Percentiles rank a stretch among this genome's conserved stretches.
Evolutionary conservation across 1,284 basidiomycete genomes (phyloP).

Genomic region (Malassezia dermatis): DNA sequence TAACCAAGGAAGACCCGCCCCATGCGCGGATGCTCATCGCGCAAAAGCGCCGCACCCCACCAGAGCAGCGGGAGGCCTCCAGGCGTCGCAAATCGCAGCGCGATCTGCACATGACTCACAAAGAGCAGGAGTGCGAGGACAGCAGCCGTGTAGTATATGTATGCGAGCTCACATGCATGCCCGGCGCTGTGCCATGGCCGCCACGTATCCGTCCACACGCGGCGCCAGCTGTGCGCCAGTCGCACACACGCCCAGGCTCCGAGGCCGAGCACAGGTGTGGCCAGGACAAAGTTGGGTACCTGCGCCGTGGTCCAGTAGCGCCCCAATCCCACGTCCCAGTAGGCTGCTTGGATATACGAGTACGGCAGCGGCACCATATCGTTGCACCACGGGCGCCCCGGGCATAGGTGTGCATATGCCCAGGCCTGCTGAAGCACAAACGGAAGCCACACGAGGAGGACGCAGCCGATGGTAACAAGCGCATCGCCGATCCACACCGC

Average conservation of each 20-base stretch:
- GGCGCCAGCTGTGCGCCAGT: neutral
- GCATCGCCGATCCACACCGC: neutral
- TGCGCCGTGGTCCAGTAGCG: constrained; percentile 75
- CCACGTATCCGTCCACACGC: neutral
- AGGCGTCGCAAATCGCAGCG: constrained; percentile 66
- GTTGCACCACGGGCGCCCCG: constrained; percentile 51
- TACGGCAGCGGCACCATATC: constrained; percentile 68
- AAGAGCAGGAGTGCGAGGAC: constrained; percentile 59
- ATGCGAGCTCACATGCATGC: constrained; percentile 50
- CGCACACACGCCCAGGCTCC: neutral
- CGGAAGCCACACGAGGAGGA: constrained; percentile 52
- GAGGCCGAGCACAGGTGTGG: constrained; percentile 57
- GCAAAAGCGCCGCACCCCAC: constrained; percentile 54
- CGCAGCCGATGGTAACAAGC: neutral
- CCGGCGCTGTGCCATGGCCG: neutral
- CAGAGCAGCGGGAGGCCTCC: constrained; percentile 62
- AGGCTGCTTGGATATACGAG: constrained; percentile 67
- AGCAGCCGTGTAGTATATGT: constrained; percentile 60
- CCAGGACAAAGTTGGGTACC: constrained; percentile 75
- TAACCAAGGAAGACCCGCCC: constrained; percentile 56
- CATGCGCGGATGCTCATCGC: neutral
- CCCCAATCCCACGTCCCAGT: constrained; percentile 79
- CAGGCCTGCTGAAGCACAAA: constrained; percentile 62
- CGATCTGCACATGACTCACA: constrained; percentile 79
- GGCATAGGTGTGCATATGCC: constrained; percentile 62